Percentiles rank a stretch among this genome's conserved stretches.
Evolutionary conservation across 768 basidiomycete genomes (phyloP).

Genomic region (Pisolithus tinctorius): DNA sequence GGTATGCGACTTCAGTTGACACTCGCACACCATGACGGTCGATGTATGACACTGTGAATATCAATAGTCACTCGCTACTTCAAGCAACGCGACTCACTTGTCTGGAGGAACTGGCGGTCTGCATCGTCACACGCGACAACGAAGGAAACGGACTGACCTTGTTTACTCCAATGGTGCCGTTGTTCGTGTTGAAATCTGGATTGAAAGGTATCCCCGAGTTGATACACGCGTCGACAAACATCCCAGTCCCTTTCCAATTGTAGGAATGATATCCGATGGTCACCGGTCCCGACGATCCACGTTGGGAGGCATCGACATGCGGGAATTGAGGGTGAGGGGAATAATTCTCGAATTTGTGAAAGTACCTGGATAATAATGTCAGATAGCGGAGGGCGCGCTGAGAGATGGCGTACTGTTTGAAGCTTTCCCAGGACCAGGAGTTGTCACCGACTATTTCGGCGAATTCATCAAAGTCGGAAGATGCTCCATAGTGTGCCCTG

Average conservation of each 20-base stretch:
- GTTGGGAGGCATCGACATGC: constrained; percentile 37
- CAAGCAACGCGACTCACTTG: constrained; percentile 29
- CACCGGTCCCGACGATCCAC: constrained; percentile 51
- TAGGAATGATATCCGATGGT: constrained; percentile 51
- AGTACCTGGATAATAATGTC: constrained; percentile 42
- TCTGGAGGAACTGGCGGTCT: constrained; percentile 19
- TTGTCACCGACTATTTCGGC: constrained; percentile 45
- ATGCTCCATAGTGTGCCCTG: constrained; percentile 54
- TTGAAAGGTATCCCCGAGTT: constrained; percentile 45
- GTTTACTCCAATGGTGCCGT: constrained; percentile 54
- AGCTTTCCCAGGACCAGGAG: constrained; percentile 49
- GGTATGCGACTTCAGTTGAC: constrained; percentile 60
- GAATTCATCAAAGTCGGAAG: constrained; percentile 67
- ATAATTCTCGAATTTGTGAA: constrained; percentile 61
- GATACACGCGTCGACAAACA: constrained; percentile 50
- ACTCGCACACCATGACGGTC: constrained; percentile 46
- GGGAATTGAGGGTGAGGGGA: constrained; percentile 44
- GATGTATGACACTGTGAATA: constrained; percentile 57
- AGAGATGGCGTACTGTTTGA: constrained; percentile 36
- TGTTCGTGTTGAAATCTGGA: constrained; percentile 50
- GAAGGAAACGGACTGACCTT: constrained; percentile 34
- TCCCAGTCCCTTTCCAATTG: constrained; percentile 36
- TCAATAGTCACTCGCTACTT: not conserved
- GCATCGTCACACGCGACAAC: not conserved
- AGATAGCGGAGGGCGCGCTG: not conserved